Evolutionary conservation across 1,284 basidiomycete species (phyloP).

Genomic region (Cryptococcus sp.): DNA sequence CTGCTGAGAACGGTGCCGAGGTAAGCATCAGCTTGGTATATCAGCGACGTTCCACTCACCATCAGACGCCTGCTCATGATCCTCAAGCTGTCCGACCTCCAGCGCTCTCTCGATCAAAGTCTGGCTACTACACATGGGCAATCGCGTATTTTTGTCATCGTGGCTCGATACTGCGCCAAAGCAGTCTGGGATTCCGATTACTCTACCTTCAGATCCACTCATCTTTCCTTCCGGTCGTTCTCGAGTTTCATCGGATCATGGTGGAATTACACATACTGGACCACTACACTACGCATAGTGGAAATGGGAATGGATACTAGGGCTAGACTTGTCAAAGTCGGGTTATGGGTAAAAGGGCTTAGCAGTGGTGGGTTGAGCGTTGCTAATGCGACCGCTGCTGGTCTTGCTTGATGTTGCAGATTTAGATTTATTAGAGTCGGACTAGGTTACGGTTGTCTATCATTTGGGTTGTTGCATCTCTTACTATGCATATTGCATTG

Average conservation of each 20-base stretch:
- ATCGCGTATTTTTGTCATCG: conserved; percentile 83
- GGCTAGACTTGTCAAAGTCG: conserved; percentile 58
- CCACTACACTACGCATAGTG: conserved; percentile 28
- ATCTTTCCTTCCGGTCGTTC: conserved; percentile 22
- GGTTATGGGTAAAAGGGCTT: conserved; percentile 58
- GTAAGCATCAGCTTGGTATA: conserved; percentile 44
- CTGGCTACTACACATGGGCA: conserved; percentile 57
- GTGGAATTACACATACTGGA: conserved; percentile 32
- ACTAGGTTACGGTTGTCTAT: too few species aligned
- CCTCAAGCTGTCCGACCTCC: conserved; percentile 58
- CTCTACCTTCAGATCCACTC: conserved; percentile 7
- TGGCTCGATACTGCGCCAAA: conserved; percentile 78
- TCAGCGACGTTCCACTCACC: not conserved
- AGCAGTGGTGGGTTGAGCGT: conserved; percentile 30
- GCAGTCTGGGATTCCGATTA: conserved; percentile 73
- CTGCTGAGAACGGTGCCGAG: conserved; percentile 76
- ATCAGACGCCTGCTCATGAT: conserved; percentile 45
- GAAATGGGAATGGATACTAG: conserved; percentile 60
- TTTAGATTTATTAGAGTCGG: too few species aligned
- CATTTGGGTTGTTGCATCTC: too few species aligned
- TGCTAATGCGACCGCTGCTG: conserved; percentile 37
- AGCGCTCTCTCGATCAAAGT: conserved; percentile 57
- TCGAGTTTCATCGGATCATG: conserved; percentile 10
- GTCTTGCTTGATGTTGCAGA: conserved; percentile 14
- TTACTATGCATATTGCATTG: too few species aligned